Evolutionary conservation across 148 eudicot genomes (phyloP).

Genomic region (Arbutus unedo): DNA sequence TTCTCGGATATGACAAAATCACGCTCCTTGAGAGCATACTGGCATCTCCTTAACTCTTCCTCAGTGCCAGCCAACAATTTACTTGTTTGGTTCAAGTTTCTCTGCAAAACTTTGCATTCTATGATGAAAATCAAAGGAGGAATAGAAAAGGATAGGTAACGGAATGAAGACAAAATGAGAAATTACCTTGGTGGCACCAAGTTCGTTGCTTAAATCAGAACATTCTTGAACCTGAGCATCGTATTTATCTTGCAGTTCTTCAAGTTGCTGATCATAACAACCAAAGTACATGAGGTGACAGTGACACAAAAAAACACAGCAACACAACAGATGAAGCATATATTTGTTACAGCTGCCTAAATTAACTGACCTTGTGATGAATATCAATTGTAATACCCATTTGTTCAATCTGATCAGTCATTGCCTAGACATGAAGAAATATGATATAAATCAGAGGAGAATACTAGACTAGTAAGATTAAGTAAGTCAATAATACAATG

Average conservation of each 20-base stretch:
- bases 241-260: constrained; percentile 58
- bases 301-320: neutral
- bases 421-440: constrained; percentile 39
- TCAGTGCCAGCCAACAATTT: constrained; percentile 39
- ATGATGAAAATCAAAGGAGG: constrained; percentile 1
- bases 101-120: constrained; percentile 27
- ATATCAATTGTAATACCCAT: constrained; percentile 64
- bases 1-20: constrained; percentile 53
- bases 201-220: constrained; percentile 45
- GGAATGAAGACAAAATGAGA: neutral
- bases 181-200: constrained; percentile 52
- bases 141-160: neutral
- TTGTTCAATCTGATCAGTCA: constrained; percentile 82
- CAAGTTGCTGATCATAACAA: constrained; percentile 44
- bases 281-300: neutral
- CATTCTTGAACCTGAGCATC: constrained; percentile 51
- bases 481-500: neutral
- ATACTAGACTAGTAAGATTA: neutral
- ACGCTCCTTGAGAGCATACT: constrained; percentile 43
- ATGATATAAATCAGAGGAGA: neutral
- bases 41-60: constrained; percentile 39
- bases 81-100: constrained; percentile 38
- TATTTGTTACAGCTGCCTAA: neutral
- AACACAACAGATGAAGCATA: neutral
- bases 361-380: constrained; percentile 55